phyloP scores from a whole-genome alignment of 2,329 filamentous ascomycete species.

The Trichophyton rubrum region DNA sequence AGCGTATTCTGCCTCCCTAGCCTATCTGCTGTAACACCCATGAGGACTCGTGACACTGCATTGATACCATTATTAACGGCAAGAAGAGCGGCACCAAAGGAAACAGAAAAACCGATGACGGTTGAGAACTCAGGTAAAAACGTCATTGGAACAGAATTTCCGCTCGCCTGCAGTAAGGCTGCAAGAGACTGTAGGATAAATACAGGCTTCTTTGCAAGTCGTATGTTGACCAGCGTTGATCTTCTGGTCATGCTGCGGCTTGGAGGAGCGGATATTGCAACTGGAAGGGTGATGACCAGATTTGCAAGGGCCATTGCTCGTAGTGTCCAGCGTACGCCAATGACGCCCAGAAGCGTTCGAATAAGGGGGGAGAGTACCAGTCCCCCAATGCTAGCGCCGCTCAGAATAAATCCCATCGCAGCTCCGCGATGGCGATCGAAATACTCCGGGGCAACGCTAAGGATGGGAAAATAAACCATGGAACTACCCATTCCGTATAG shows the following conservation, averaged over 20 bases:
- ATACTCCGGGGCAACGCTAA: constrained; percentile 30
- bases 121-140: constrained; percentile 30
- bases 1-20: constrained; percentile 30
- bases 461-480: constrained; percentile 28
- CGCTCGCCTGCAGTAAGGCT: constrained; percentile 27
- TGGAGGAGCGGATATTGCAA: constrained; percentile 9
- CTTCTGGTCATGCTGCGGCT: constrained; percentile 6
- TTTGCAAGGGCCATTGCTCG: constrained; percentile 7
- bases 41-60: constrained; percentile 27
- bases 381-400: constrained; percentile 30
- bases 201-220: constrained; percentile 22
- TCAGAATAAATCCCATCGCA: constrained; percentile 29
- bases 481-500: constrained; percentile 29
- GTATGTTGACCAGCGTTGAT: constrained; percentile 21
- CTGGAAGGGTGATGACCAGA: constrained; percentile 6
- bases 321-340: constrained; percentile 8
- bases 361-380: constrained; percentile 25
- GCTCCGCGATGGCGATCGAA: constrained; percentile 26
- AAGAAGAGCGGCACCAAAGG: constrained; percentile 29
- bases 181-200: constrained; percentile 29
- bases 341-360: constrained; percentile 5
- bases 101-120: constrained; percentile 26
- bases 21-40: constrained; percentile 29
- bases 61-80: constrained; percentile 31
- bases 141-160: constrained; percentile 29